Evolutionary conservation across 306 rosid genomes (phyloP), one percentile per base, ranked within the genome.

Genomic region (Trifolium pratense): DNA sequence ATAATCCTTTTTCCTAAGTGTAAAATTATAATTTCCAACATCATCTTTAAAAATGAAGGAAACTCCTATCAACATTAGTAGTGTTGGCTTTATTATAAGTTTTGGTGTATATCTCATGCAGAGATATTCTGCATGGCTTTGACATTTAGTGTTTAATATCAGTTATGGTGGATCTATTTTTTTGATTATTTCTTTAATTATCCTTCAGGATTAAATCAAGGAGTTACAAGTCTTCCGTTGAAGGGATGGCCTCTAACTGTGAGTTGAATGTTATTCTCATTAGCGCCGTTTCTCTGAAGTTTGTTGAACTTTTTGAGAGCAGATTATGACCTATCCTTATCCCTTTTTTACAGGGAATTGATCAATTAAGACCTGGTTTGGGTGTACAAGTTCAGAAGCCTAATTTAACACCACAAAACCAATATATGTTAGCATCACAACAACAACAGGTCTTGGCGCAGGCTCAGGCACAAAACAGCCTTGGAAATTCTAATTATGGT

Each of bases 211-310:
- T 68, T 89, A 77, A 90, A 77, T 77, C 82, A 87, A 82, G 97
- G 91, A 29, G 91, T 89, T 46, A 71, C 88, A 43, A 77, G 88
- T 81, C 89, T 89, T 77, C 92, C 93, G 13, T 18, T 90, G 62
- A 93, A 89, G 88, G 98, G 98, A 23, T 93, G 96, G 96, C 98
- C 98, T 40, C 84, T 93, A 76, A 83, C 93, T 69, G 98, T 93
- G 87, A 89, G 98, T 89, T 83, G 66, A 70, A 74, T 66, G 40
- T 53, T 64, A 36, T 79, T 60, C 49, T 79, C 59, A 7, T 43
- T 9, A 52, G 23, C 52, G 14, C 18, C 46, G 32, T 57, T 51
- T 75, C 53, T 66, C 43, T 55, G 0, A 48, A 58, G 60, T n/a
- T 37, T 68, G 52, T 80, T 68, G 20, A 74, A 73, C 63, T 51